Conservation (phyloP, 2,329 filamentous ascomycete genomes). For the Pseudopithomyces maydicus region DNA sequence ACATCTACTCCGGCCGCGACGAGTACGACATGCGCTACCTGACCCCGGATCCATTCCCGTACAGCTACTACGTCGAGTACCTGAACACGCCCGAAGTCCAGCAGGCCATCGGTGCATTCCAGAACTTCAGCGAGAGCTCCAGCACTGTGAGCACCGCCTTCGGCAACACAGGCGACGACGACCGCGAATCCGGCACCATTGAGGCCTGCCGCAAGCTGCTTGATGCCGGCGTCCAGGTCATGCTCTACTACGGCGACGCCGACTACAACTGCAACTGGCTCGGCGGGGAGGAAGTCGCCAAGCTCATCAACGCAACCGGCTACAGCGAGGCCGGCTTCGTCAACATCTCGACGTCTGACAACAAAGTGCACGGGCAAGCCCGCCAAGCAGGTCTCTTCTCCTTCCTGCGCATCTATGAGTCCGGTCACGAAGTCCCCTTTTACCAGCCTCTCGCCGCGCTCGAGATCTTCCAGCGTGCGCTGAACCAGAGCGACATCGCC, state of each 20-base stretch:
- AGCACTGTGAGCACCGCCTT: slow-evolving; percentile 54
- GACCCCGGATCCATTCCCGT: slow-evolving; percentile 62
- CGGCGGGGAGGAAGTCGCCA: slow-evolving; percentile 50
- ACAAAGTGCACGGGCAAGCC: slow-evolving; percentile 58
- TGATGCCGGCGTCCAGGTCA: slow-evolving; percentile 47
- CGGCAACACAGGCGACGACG: slow-evolving; percentile 56
- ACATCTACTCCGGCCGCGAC: slow-evolving; percentile 59
- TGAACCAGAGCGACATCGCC: slow-evolving; percentile 56
- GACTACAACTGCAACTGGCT: slow-evolving; percentile 57
- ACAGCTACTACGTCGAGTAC: slow-evolving; percentile 60
- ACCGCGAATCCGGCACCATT: slow-evolving; percentile 50
- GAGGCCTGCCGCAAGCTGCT: slow-evolving; percentile 48
- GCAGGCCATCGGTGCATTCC: slow-evolving; percentile 62
- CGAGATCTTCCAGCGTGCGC: slow-evolving; percentile 56
- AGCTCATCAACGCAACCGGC: slow-evolving; percentile 47
- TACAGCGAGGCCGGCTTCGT: slow-evolving; percentile 54
- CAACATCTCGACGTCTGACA: slow-evolving; percentile 52
- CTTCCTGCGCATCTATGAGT: slow-evolving; percentile 57
- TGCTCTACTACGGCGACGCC: slow-evolving; percentile 55
- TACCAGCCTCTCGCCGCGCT: slow-evolving; percentile 59
- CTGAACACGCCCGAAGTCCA: slow-evolving; percentile 62
- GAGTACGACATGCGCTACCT: slow-evolving; percentile 66
- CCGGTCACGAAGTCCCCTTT: slow-evolving; percentile 58
- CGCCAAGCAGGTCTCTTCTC: slow-evolving; percentile 58
- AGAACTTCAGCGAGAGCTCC: slow-evolving; percentile 60